A percentile compares a stretch with the other conserved stretches of the same genome.
phyloP scores from a whole-genome alignment of 371 early-diverging fungal genomes.

The Mortierella sp. region DNA sequence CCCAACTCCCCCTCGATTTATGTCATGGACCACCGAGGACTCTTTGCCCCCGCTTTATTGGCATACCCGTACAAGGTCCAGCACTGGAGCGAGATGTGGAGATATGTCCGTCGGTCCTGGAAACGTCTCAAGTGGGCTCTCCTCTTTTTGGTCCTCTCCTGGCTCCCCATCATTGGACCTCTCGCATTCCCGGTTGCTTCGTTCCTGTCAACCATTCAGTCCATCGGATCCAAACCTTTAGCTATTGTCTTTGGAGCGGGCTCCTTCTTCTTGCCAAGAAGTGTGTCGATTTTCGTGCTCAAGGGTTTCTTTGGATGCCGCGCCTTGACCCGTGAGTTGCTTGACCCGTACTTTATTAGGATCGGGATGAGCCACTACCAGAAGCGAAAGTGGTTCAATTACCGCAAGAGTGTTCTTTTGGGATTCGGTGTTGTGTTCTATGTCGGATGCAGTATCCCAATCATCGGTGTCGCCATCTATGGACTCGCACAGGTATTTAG shows the following conservation, averaged over 20 bases:
- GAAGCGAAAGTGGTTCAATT: constrained; percentile 71
- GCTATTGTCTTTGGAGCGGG: constrained; percentile 59
- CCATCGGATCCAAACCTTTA: constrained; percentile 56
- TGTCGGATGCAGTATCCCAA: constrained; percentile 63
- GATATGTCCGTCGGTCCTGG: constrained; percentile 64
- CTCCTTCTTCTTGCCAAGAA: constrained; percentile 63
- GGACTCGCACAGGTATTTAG: constrained; percentile 64
- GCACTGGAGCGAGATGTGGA: constrained; percentile 69
- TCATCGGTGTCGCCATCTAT: constrained; percentile 68
- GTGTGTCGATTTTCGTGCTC: constrained; percentile 62
- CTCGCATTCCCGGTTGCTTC: constrained; percentile 72
- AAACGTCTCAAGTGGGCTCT: constrained; percentile 64
- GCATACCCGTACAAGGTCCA: constrained; percentile 60
- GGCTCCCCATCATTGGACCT: constrained; percentile 69
- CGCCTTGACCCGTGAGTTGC: constrained; percentile 71
- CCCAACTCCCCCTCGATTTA: constrained; percentile 32
- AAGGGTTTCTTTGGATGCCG: constrained; percentile 73
- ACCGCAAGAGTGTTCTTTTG: constrained; percentile 71
- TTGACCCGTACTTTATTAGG: constrained; percentile 78
- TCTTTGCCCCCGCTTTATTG: constrained; percentile 62
- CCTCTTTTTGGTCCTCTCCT: constrained; percentile 64
- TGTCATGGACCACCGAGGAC: constrained; percentile 60
- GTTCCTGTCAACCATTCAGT: constrained; percentile 52
- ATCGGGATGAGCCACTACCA: constrained; percentile 65
- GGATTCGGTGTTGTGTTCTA: constrained; percentile 76